A percentile compares a stretch with the other conserved stretches of the same genome.
phyloP scores from a whole-genome alignment of 1,284 basidiomycete genomes.

The Xerocomus nothofagi region DNA sequence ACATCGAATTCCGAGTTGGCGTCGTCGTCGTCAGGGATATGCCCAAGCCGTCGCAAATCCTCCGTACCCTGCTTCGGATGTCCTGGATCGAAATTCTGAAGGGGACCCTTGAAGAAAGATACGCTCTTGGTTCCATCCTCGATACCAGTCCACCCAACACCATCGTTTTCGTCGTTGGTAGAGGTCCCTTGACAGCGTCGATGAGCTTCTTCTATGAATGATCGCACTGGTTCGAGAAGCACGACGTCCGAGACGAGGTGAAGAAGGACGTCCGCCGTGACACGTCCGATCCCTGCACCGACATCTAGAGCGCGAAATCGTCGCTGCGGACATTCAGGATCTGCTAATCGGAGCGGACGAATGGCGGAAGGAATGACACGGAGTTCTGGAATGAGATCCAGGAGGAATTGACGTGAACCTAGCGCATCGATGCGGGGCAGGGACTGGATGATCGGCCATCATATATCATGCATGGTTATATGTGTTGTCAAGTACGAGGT shows the following conservation, averaged over 20 bases:
- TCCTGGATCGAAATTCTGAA: slow-evolving; percentile 76
- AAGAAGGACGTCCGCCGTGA: slow-evolving; percentile 82
- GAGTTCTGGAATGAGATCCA: slow-evolving; percentile 77
- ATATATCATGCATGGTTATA: background rate
- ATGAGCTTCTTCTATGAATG: slow-evolving; percentile 75
- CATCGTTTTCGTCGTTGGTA: slow-evolving; percentile 19
- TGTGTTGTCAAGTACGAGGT: background rate
- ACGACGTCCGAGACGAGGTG: slow-evolving; percentile 84
- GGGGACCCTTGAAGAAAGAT: slow-evolving; percentile 73
- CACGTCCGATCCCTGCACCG: slow-evolving; percentile 89
- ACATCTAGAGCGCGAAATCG: slow-evolving; percentile 82
- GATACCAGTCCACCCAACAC: slow-evolving; percentile 65
- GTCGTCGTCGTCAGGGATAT: slow-evolving; percentile 47
- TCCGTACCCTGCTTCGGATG: slow-evolving; percentile 44
- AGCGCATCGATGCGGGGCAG: slow-evolving; percentile 87
- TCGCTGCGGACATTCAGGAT: slow-evolving; percentile 31
- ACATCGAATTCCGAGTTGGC: slow-evolving; percentile 65
- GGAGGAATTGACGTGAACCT: slow-evolving; percentile 82
- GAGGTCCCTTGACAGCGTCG: slow-evolving; percentile 40
- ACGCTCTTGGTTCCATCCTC: slow-evolving; percentile 68
- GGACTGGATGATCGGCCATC: slow-evolving; percentile 48
- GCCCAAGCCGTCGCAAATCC: slow-evolving; percentile 60
- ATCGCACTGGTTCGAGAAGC: slow-evolving; percentile 81
- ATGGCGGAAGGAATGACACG: slow-evolving; percentile 70
- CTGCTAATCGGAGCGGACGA: slow-evolving; percentile 21